Evolutionary conservation across 2,329 filamentous ascomycete species (phyloP).

Genomic region (Aspergillus felis): DNA sequence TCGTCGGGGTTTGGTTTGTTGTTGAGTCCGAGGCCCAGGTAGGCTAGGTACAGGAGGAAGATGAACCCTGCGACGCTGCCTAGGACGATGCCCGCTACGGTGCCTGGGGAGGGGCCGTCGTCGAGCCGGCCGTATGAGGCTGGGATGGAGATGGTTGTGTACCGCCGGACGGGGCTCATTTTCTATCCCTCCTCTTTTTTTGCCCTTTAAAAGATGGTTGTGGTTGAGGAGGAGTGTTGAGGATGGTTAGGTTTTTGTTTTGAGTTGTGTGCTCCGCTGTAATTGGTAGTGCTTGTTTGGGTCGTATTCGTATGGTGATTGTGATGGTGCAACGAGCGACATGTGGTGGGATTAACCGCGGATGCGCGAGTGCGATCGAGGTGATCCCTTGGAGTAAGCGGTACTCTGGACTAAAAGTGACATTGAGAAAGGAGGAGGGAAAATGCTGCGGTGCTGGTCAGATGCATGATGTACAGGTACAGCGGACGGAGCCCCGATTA

Average conservation of each 20-base stretch:
- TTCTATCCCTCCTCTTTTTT: background rate
- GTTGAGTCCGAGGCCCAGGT: slow-evolving; percentile 45
- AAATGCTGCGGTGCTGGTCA: background rate
- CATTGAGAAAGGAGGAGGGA: background rate
- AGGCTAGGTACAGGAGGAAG: slow-evolving; percentile 51
- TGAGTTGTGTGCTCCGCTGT: background rate
- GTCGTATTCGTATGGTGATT: background rate
- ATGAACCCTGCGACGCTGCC: slow-evolving; percentile 49
- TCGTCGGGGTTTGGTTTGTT: slow-evolving; percentile 12
- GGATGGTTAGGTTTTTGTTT: background rate
- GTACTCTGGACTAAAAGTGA: background rate
- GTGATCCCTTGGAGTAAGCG: background rate
- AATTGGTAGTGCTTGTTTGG: background rate
- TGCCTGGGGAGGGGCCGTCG: slow-evolving; percentile 52
- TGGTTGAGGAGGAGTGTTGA: background rate
- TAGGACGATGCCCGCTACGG: slow-evolving; percentile 57
- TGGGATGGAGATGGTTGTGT: slow-evolving; percentile 51
- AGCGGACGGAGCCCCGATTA: background rate
- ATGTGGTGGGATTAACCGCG: background rate
- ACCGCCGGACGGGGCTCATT: slow-evolving; percentile 15
- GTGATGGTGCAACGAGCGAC: background rate
- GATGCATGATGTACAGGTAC: background rate
- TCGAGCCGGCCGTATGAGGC: slow-evolving; percentile 56
- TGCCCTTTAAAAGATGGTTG: background rate
- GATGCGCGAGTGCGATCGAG: background rate